These are phyloP conservation scores for Cronartium quercuum DNA, from an alignment of 1,284 basidiomycete genomes.

Conservation along the genomic window DNA sequence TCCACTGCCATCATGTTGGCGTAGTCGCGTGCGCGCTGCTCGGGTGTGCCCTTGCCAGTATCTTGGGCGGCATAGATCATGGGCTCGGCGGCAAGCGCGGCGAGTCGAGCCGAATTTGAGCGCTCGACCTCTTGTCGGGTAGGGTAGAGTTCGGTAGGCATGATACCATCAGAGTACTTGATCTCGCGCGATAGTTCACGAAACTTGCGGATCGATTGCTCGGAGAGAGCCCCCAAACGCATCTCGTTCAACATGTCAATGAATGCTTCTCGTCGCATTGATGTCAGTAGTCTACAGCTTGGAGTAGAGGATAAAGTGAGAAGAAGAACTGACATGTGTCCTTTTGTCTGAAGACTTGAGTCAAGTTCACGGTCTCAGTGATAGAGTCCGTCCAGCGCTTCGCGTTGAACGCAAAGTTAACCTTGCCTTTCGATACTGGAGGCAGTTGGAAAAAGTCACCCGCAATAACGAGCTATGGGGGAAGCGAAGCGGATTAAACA, in stretches of 20 bases:
- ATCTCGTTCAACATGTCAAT: slow-evolving; percentile 85
- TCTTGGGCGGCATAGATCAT: slow-evolving; percentile 42
- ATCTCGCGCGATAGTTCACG: slow-evolving; percentile 58
- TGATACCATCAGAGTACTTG: slow-evolving; percentile 64
- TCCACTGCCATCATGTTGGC: slow-evolving; percentile 50
- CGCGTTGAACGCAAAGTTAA: slow-evolving; percentile 82
- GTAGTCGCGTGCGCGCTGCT: slow-evolving; percentile 36
- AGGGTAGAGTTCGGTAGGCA: slow-evolving; percentile 76
- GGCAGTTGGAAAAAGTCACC: slow-evolving; percentile 98
- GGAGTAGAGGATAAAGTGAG: background rate
- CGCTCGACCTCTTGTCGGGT: slow-evolving; percentile 75
- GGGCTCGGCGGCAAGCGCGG: slow-evolving; percentile 40
- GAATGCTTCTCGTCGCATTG: slow-evolving; percentile 60
- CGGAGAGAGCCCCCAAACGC: slow-evolving; percentile 67
- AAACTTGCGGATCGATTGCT: slow-evolving; percentile 60
- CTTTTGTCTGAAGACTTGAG: slow-evolving; percentile 73
- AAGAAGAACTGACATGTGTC: slow-evolving; percentile 50
- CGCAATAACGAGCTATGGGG: slow-evolving; percentile 71
- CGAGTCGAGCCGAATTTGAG: slow-evolving; percentile 67
- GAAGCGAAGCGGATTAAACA: background rate
- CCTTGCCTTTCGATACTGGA: slow-evolving; percentile 60
- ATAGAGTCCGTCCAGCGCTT: slow-evolving; percentile 71
- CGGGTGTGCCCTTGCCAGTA: slow-evolving; percentile 20
- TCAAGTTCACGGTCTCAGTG: slow-evolving; percentile 71
- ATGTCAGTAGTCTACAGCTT: too few relatives aligned